These are phyloP conservation scores for Candida gorgasii DNA, from an alignment of 805 yeast genomes.

Conservation along the genomic window DNA sequence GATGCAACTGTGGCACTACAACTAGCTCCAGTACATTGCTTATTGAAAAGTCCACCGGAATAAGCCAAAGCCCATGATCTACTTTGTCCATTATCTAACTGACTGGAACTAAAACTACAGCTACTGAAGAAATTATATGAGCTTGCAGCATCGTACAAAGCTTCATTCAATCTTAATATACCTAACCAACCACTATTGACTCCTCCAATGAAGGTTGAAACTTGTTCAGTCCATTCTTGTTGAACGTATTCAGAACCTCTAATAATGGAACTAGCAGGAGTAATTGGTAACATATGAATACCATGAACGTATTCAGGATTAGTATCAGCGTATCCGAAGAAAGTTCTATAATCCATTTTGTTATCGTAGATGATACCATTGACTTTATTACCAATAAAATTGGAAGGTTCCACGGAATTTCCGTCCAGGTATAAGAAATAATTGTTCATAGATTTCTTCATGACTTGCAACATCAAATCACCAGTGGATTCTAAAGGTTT, in stretches of 20 bases:
- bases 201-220: slow-evolving; percentile 42
- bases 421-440: slow-evolving; percentile 53
- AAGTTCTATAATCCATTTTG: slow-evolving; percentile 68
- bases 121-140: slow-evolving; percentile 59
- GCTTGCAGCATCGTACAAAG: slow-evolving; percentile 64
- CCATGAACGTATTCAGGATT: slow-evolving; percentile 67
- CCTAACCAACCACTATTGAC: slow-evolving; percentile 70
- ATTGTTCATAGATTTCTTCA: slow-evolving; percentile 49
- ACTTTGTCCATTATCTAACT: slow-evolving; percentile 61
- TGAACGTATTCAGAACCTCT: slow-evolving; percentile 52
- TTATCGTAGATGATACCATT: slow-evolving; percentile 73
- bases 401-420: slow-evolving; percentile 54
- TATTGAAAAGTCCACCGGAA: slow-evolving; percentile 46
- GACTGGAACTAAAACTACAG: slow-evolving; percentile 19
- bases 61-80: slow-evolving; percentile 61
- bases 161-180: slow-evolving; percentile 67
- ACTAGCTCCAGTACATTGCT: too few relatives aligned
- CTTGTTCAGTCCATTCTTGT: slow-evolving; percentile 61
- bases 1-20: too few relatives aligned
- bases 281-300: slow-evolving; percentile 72
- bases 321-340: slow-evolving; percentile 52
- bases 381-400: slow-evolving; percentile 58
- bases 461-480: slow-evolving; percentile 57
- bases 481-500: slow-evolving; percentile 39
- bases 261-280: slow-evolving; percentile 61